Evolutionary conservation across 352 stramenopile genomes (phyloP), one percentile per base, ranked within the genome.

Genomic region (Pythium guiyangense): DNA sequence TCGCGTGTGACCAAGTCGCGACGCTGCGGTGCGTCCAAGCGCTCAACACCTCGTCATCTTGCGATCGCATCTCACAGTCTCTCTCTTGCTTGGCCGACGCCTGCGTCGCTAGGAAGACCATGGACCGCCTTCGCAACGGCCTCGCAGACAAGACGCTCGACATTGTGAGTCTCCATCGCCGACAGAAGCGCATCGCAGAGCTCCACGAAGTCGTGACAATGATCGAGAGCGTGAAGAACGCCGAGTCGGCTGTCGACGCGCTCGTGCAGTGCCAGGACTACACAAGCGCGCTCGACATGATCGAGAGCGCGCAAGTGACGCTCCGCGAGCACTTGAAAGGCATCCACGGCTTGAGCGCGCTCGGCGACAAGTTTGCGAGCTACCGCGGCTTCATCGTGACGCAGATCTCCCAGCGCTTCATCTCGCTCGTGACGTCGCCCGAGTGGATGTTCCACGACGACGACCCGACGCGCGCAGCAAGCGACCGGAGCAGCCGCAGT

Each of bases 191-290:
- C 11, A 88, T 93, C 29, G 82, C 80, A 1, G 80, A 92, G 63
- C 66, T 94, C 5, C 79, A 92, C 52, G 79, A 92, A 67, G 64
- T 92, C 50, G 77, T 91, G 45, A 79, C 81, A 17, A 88, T 91
- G 78, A 86, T 94, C 46, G 83, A 94, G 61, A 79, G 82, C 37
- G 81, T 94, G 29, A 94, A 91, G 61, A 85, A 84, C 60, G 83
- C 85, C 6, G 85, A 94, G 58, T 84, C 80, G 6, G 80, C 83
- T 26, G 74, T 94, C 27, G 85, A 94, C 39, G 85, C 80, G 44
- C 77, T 94, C 35, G 80, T 94, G 47, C 85, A 94, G 62, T 89
- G 84, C 45, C 77, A 88, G 54, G 85, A 94, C 58, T 94, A 92
- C 57, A 85, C 75, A 5, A 88, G 73, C 11, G 85, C 85, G 0